Evolutionary conservation across 176 grass and related monocot genomes (phyloP), one percentile per base, ranked within the genome.

Genomic region (Elaeis guineensis): DNA sequence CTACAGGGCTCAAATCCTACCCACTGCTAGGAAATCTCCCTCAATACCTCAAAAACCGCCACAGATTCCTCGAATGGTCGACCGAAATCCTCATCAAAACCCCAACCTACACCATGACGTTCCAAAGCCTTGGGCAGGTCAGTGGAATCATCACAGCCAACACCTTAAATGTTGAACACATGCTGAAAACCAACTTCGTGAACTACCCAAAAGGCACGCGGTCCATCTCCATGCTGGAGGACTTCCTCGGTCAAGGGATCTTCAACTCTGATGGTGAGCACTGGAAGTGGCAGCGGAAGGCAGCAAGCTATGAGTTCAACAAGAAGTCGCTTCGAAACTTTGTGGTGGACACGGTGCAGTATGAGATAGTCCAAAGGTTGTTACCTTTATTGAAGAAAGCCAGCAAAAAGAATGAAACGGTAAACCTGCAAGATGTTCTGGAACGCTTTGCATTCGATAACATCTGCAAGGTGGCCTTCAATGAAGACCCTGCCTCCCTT

Each of bases 381-480:
- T 49, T 89, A 12, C 90, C 90, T 0, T 26, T 89, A 53, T 65
- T 83, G 19, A 62, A 35, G 7, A 66, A 39, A 14, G 74, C 70
- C 1, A 58, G 1, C 9, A 4, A 16, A 4, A 52, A 78, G 2
- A 57, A 39, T 1, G 57, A 48, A 9, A 64, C 69, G 5, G 52
- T 95, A 51, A 73, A 95, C 55, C 5, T 95, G 21, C 75, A 89
- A 28, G 79, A 89, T 62, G 70, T 76, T 29, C 73, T 95, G 0
- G 86, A 86, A 76, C 79, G 82, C 48, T 89, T 95, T 65, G 76
- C 70, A 3, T 95, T 95, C 71, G 85, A 95, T 53, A 83, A 68
- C 67, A 62, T 86, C 64, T 89, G 85, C 66, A 51, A 75, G 16
- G 58, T 95, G 11, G 79, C 62, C 28, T 95, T 95, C 72, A 73